Conservation (phyloP, 345 rosid genomes). For the Citrus inodora region DNA sequence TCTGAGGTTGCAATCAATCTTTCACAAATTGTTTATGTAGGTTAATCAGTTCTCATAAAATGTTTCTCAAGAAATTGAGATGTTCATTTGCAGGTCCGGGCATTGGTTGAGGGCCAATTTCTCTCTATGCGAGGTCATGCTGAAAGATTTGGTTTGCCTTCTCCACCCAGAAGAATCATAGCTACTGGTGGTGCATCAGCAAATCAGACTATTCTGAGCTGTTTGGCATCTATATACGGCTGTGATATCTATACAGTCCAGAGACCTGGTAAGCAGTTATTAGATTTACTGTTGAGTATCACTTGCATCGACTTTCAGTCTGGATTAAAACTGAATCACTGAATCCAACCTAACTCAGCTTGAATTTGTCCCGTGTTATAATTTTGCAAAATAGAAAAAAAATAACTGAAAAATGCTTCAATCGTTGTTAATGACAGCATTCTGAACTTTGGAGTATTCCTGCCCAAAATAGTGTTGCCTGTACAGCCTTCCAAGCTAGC, state of each 20-base stretch:
- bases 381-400: neutral
- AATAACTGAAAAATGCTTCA: too few relatives aligned
- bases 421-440: neutral
- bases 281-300: neutral
- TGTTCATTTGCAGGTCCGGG: constrained; percentile 57
- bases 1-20: constrained; percentile 57
- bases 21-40: neutral
- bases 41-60: neutral
- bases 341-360: neutral
- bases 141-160: constrained; percentile 89
- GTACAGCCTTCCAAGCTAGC: neutral
- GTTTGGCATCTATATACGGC: constrained; percentile 70
- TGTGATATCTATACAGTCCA: constrained; percentile 78
- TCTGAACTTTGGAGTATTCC: neutral
- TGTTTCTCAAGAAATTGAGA: neutral
- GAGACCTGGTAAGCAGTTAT: constrained; percentile 56
- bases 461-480: neutral
- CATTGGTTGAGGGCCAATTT: constrained; percentile 83
- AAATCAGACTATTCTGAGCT: constrained; percentile 58
- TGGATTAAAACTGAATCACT: neutral
- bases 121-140: constrained; percentile 86
- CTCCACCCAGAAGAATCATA: constrained; percentile 78
- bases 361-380: neutral
- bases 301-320: neutral
- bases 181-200: constrained; percentile 96